Conservation (phyloP, 1,139 yeast species). For the Saccharomyces pastorianus region DNA sequence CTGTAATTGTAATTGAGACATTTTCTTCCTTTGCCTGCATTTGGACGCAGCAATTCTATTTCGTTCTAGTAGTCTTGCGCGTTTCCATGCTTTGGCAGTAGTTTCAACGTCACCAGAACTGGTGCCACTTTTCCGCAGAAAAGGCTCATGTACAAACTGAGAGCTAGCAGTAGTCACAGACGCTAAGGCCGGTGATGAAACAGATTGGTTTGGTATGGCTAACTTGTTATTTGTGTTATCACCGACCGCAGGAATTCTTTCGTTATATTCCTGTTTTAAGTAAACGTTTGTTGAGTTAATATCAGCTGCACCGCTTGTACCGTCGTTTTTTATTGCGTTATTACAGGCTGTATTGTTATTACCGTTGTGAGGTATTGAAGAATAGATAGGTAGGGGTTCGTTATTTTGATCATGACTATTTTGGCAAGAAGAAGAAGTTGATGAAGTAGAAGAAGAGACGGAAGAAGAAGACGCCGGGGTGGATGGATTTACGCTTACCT, state of each 20-base stretch:
- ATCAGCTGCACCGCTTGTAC: neutral
- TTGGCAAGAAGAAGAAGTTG: neutral
- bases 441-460: neutral
- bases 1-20: conserved; percentile 54
- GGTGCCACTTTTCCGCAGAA: neutral
- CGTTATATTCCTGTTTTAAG: neutral
- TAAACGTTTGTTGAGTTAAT: neutral
- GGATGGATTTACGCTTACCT: neutral
- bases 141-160: neutral
- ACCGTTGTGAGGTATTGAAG: neutral
- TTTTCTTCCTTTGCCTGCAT: conserved; percentile 63
- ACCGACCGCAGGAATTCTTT: neutral
- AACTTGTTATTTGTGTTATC: neutral
- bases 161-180: neutral
- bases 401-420: neutral
- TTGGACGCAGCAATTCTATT: conserved; percentile 65
- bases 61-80: conserved; percentile 55
- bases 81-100: conserved; percentile 70
- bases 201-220: neutral
- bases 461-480: neutral
- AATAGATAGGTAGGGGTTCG: neutral
- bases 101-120: conserved; percentile 48
- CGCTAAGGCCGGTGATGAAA: neutral
- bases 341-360: neutral
- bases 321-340: neutral